Percentiles rank a stretch among this genome's conserved stretches.
phyloP scores from a whole-genome alignment of 305 asterid genomes.

The Rubia tinctorum region DNA sequence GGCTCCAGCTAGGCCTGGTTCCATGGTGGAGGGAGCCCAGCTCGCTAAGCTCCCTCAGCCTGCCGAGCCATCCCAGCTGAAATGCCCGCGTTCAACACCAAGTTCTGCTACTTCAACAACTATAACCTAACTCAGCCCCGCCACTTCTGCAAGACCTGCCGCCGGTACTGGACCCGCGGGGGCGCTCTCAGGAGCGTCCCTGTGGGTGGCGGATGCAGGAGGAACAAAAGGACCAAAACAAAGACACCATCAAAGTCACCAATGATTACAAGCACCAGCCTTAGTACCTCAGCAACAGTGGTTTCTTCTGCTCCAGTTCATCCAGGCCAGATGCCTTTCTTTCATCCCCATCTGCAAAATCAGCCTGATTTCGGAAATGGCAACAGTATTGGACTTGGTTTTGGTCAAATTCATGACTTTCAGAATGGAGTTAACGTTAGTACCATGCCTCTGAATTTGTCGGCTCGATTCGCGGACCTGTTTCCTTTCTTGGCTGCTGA shows the following conservation, averaged over 20 bases:
- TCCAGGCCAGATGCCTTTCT: slow-evolving; percentile 17
- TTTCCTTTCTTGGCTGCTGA: slow-evolving; percentile 20
- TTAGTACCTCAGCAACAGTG: neutral
- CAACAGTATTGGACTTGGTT: slow-evolving; percentile 9
- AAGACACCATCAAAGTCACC: slow-evolving; percentile 19
- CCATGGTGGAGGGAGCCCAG: slow-evolving; percentile 26
- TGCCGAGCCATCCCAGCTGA: slow-evolving; percentile 22
- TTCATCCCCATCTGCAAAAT: slow-evolving; percentile 15
- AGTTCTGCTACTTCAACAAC: slow-evolving; percentile 28
- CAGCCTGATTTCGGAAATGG: slow-evolving; percentile 13
- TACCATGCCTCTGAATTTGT: slow-evolving; percentile 4
- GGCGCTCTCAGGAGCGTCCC: slow-evolving; percentile 33
- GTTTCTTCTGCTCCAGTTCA: slow-evolving; percentile 6
- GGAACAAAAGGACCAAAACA: slow-evolving; percentile 24
- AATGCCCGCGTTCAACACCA: slow-evolving; percentile 31
- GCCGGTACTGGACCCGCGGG: slow-evolving; percentile 34
- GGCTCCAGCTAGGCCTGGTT: too few species aligned
- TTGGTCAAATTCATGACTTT: slow-evolving; percentile 12
- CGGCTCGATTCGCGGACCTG: slow-evolving; percentile 14
- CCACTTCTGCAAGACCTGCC: slow-evolving; percentile 34
- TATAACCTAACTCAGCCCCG: slow-evolving; percentile 32
- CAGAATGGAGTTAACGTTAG: slow-evolving; percentile 7
- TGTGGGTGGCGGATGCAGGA: slow-evolving; percentile 30
- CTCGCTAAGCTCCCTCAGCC: slow-evolving; percentile 22
- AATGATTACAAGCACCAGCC: neutral